Conservation (phyloP, 2,329 filamentous ascomycete species). For the Penicillium thymicola region DNA sequence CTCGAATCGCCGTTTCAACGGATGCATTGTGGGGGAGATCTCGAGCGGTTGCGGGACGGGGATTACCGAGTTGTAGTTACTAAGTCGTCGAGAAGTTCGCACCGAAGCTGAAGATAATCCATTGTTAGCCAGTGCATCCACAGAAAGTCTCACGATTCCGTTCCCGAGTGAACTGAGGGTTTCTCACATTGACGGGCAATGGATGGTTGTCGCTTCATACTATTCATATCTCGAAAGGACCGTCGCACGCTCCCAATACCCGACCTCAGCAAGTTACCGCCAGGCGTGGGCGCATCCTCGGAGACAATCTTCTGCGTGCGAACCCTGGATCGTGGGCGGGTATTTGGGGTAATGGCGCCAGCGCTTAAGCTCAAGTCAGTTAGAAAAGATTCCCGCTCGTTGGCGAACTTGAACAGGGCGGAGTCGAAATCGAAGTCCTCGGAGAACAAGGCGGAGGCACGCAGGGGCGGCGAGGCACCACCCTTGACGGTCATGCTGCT, state of each 20-base stretch:
- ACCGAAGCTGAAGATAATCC: conserved; percentile 54
- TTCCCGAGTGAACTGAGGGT: neutral
- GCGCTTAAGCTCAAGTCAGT: conserved; percentile 88
- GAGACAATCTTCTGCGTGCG: conserved; percentile 77
- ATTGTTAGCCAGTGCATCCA: neutral
- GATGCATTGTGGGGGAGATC: conserved; percentile 89
- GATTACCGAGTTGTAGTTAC: conserved; percentile 98
- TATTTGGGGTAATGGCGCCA: conserved; percentile 67
- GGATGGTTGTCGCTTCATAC: conserved; percentile 80
- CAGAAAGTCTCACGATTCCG: neutral
- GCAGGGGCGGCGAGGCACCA: conserved; percentile 29
- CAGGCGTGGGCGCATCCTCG: conserved; percentile 57
- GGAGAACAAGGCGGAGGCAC: conserved; percentile 39
- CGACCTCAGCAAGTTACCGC: conserved; percentile 48
- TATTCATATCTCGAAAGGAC: conserved; percentile 93
- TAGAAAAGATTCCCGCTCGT: conserved; percentile 89
- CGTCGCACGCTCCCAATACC: conserved; percentile 83
- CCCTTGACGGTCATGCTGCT: conserved; percentile 62
- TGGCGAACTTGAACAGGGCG: conserved; percentile 88
- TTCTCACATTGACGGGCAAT: conserved; percentile 68
- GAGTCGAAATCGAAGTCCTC: conserved; percentile 89
- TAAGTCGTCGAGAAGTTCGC: conserved; percentile 81
- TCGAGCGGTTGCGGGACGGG: conserved; percentile 88
- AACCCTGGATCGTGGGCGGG: conserved; percentile 70
- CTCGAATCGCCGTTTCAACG: conserved; percentile 88